Evolutionary conservation across 768 basidiomycete genomes (phyloP), one percentile per base, ranked within the genome.

Genomic region (Leccinellum luteum): DNA sequence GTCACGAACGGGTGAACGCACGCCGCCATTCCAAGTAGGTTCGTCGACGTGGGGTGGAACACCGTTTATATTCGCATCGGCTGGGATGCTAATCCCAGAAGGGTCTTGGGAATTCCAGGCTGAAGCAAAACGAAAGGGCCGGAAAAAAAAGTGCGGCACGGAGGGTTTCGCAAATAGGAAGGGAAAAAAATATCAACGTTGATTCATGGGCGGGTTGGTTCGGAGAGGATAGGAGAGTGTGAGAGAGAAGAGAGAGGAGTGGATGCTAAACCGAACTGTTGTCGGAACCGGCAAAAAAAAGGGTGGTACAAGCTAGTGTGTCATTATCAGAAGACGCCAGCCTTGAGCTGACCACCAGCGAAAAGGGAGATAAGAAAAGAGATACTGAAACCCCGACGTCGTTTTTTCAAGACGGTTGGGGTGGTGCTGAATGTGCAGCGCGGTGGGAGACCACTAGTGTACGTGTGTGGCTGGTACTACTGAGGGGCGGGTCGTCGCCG

Each of bases 41-140:
- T 86, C 85, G 55, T 85, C 85, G n/a, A 74, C 78, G 52, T 70
- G 73, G 55, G 76, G 76, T 51, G 66, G 71, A 55, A 71, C 79
- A 61, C 75, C 86, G 48, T 80, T 75, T 70, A 78, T 69, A 54
- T 70, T 68, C 2, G 73, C 68, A 51, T 81, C 81, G 25, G 82
- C 79, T 51, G 89, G 89, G 66, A 90, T 90, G 73, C 86, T 85
- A 62, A 89, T 90, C 48, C 82, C 86, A 9, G 85, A 76, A 55
- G 89, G 85, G 63, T 91, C 89, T 84, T 88, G 86, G 34, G 86
- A 82, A 76, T 89, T 87, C 89, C 89, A 90, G 68, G 89, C 89
- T 90, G 84, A 71, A 72, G 69, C 21, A 13, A 27, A 27, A 67
- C 60, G 66, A 65, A 54, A 32, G 30, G 45, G 55, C n/a, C 38